A percentile compares a stretch with the other conserved stretches of the same genome.
These are phyloP conservation scores for Cenococcum geophilum DNA, from an alignment of 495 filamentous ascomycete species.

Conservation along the genomic window DNA sequence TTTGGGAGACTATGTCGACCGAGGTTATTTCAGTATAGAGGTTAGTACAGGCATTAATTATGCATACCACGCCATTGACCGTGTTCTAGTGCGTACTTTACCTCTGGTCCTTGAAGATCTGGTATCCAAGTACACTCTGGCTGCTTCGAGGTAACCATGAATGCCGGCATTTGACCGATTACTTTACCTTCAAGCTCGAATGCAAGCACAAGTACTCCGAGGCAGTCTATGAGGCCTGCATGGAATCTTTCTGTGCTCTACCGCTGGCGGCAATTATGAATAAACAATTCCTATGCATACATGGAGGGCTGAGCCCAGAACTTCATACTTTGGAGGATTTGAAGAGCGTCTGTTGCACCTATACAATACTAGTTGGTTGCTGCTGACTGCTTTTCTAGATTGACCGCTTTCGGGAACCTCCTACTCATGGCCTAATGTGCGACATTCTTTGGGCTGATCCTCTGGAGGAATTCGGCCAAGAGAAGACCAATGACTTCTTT, in stretches of 20 bases:
- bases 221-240: conserved; percentile 92
- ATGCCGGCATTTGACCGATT: conserved; percentile 96
- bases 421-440: conserved; percentile 96
- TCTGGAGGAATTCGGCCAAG: conserved; percentile 97
- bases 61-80: conserved; percentile 14
- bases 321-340: conserved; percentile 92
- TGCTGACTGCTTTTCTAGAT: conserved; percentile 52
- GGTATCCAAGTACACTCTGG: conserved; percentile 97
- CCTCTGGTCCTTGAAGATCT: conserved; percentile 97
- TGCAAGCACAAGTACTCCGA: conserved; percentile 99
- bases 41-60: conserved; percentile 38
- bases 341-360: conserved; percentile 57
- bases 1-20: conserved; percentile 94
- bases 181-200: conserved; percentile 99
- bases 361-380: not conserved
- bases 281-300: conserved; percentile 98
- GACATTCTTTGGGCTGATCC: conserved; percentile 99
- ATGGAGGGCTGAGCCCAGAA: conserved; percentile 92
- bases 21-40: conserved; percentile 98
- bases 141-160: conserved; percentile 95
- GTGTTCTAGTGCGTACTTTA: conserved; percentile 75
- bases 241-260: conserved; percentile 93
- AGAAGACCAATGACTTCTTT: conserved; percentile 95
- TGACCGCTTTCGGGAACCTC: conserved; percentile 94
- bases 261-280: conserved; percentile 98